These are phyloP conservation scores for Phytophthora lateralis DNA, from an alignment of 352 stramenopile species.

Conservation along the genomic window DNA sequence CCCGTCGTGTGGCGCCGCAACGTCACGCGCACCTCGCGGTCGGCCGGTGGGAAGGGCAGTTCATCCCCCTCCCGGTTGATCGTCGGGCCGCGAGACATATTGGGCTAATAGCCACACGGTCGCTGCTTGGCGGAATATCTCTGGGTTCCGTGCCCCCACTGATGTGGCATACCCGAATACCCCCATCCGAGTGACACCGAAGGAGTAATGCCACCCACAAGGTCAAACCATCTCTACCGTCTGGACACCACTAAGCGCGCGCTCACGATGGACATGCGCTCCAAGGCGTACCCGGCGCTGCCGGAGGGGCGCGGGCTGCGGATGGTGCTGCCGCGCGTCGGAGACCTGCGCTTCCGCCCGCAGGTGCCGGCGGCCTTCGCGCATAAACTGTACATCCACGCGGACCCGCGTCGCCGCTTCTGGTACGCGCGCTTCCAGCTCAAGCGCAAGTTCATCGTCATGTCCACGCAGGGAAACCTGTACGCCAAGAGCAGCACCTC, in stretches of 20 bases:
- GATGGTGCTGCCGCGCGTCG: slow-evolving; percentile 57
- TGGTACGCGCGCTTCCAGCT: slow-evolving; percentile 68
- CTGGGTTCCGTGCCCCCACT: background rate
- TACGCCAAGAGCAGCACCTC: slow-evolving; percentile 53
- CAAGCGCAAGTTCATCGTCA: slow-evolving; percentile 74
- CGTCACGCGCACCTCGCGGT: slow-evolving; percentile 47
- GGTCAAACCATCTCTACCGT: slow-evolving; percentile 1
- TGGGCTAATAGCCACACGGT: background rate
- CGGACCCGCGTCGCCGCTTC: slow-evolving; percentile 40
- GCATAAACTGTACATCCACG: slow-evolving; percentile 61
- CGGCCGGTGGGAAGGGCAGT: slow-evolving; percentile 21
- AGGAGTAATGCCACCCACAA: slow-evolving; percentile 9
- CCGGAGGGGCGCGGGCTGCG: slow-evolving; percentile 42
- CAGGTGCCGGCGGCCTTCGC: slow-evolving; percentile 53
- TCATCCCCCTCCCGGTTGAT: slow-evolving; percentile 28
- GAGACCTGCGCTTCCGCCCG: slow-evolving; percentile 62
- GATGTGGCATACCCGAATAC: slow-evolving; percentile 14
- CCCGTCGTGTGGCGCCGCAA: slow-evolving; percentile 82
- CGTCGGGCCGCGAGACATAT: slow-evolving; percentile 36
- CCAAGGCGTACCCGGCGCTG: slow-evolving; percentile 66
- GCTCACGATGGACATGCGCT: slow-evolving; percentile 55
- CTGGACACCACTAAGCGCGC: slow-evolving; percentile 4
- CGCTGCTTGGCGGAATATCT: slow-evolving; percentile 13
- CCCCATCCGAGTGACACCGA: slow-evolving; percentile 6
- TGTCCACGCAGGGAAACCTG: slow-evolving; percentile 70